Evolutionary conservation across 164 flowering plant genomes (phyloP), one percentile per base, ranked within the genome.

Genomic region (Taxillus chinensis): DNA sequence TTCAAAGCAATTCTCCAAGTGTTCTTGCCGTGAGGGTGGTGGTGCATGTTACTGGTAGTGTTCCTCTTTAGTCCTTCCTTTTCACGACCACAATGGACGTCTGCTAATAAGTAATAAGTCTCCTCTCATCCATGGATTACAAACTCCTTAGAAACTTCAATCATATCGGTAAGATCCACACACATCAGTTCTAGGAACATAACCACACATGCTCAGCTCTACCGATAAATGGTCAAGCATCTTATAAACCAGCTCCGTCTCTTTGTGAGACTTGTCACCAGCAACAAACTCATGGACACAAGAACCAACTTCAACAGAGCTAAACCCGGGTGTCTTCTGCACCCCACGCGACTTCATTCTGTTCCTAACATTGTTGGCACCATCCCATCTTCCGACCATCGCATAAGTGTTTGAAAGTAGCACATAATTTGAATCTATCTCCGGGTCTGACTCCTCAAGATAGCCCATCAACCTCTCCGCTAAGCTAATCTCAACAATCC

Each of bases 331-430:
- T 58, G 48, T 73, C 73, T 83, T 85, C 59, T 70, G 70, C 57
- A 83, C 73, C 8, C 87, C 87, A 42, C 54, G 78, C 15, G 69
- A 62, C 64, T 80, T 86, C 91, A 86, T 86, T 60, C 38, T 64
- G 63, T 66, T 79, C 63, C 91, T 77, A 57, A 78, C 74, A 46
- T 67, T 73, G 60, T 74, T 70, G 5, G 87, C 86, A 7, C 82
- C 83, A 43, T 74, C 76, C 91, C 91, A 85, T 60, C 68, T 71
- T 48, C 84, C 86, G 5, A 39, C 66, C 8, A 77, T 83, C 14
- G 91, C 87, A 70, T 85, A 83, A 14, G 78, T 73, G 52, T 82
- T 86, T 10, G 91, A 73, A 43, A 86, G 75, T 8, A 83, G 74
- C 50, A 86, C 86, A 61, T 82, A 80, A 45, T 79, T 77, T 15